phyloP scores from a whole-genome alignment of 176 grass and related monocot species.

The Saccharum officinarum region DNA sequence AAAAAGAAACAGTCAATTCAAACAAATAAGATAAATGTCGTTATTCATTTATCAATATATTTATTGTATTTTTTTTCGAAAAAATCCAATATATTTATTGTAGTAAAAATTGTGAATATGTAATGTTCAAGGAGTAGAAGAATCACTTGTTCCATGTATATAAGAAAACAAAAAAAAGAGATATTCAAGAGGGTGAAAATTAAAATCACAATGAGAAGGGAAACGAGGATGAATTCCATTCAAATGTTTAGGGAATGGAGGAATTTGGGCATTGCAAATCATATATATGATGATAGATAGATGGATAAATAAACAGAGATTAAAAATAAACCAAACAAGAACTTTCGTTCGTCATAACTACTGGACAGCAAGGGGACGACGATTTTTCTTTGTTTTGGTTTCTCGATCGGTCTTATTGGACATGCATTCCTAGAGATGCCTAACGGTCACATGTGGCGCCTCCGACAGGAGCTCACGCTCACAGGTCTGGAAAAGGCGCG shows the following conservation, averaged over 20 bases:
- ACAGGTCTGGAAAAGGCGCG: conserved; percentile 44
- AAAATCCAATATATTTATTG: no score
- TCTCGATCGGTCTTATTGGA: not conserved
- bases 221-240: not conserved
- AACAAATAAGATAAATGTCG: no score
- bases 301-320: not conserved
- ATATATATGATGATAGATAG: not conserved
- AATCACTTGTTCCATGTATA: not conserved
- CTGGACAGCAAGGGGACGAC: not conserved
- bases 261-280: not conserved
- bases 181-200: not conserved
- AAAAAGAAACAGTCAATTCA: not conserved
- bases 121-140: no score
- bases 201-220: not conserved
- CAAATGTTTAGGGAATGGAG: not conserved
- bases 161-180: no score
- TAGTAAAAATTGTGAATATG: no score
- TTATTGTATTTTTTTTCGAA: no score
- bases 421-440: conserved; percentile 56
- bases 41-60: no score
- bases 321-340: not conserved
- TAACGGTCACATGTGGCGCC: conserved; percentile 53
- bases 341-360: not conserved
- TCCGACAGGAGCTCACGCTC: not conserved
- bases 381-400: not conserved